Base-by-base conservation (phyloP, 192 early-diverging fungal species). In the Kappamyces sp. region DNA sequence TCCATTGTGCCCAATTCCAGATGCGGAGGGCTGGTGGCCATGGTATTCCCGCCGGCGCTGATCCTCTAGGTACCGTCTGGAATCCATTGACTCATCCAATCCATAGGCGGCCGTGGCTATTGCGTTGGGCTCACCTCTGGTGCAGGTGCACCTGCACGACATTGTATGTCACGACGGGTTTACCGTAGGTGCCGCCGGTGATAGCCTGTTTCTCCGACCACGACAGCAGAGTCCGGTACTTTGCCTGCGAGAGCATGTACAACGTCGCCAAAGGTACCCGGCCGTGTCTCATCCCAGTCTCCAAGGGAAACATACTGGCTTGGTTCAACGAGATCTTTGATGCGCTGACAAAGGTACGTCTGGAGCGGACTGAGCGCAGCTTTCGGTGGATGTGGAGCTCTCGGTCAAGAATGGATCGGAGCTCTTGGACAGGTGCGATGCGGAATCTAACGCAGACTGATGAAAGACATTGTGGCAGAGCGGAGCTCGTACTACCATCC, bases 241-340 rank as follows among this genome's bases (percentile, higher is more conserved):
- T 96, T 83, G 95, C 97, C 1, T 97, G 93, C 61, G 97, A 99
- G 71, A 85, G 84, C 54, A 87, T 98, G 83, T 99, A 99, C 63
- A 99, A 99, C 67, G 93, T 99, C 49, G 86, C 87, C 22, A 99
- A 99, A 52, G 97, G 96, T 2, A 91, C 94, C 30, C 22, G 22
- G 22, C 22, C 22, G 22, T 22, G 22, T 22, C 22, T 22, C 22
- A 22, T 22, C 22, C 22, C 22, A 22, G 22, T 22, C 22, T 22
- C 22, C 6, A 76, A 88, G 38, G 88, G 88, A 2, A 83, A 88
- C 50, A 86, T 96, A 8, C 68, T 99, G 47, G 69, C 84, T 31
- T 96, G 85, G 67, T 99, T 99, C 46, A 98, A 97, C 61, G 91
- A 93, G 38, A 85, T 99, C 3, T 97, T 99, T 80, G 97, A 99